Evolutionary conservation across 2,329 filamentous ascomycete species (phyloP).

Genomic region (Allantophomopsis cytisporea): DNA sequence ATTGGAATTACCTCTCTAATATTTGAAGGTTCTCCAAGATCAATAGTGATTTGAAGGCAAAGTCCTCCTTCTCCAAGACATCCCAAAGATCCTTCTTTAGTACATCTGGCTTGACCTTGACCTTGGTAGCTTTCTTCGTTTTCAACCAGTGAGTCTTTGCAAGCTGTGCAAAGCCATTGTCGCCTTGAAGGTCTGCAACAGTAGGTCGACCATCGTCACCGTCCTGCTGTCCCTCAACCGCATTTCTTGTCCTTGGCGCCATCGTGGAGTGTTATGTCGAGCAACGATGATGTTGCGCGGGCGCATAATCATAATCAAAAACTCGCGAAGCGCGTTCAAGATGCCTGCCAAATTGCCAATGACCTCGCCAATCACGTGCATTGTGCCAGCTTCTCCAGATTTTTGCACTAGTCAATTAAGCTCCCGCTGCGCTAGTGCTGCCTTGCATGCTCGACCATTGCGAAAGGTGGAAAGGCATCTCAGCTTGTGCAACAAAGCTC

Average conservation of each 20-base stretch:
- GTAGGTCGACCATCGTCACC: slow-evolving; percentile 40
- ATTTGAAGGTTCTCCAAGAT: slow-evolving; percentile 83
- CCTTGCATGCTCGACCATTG: too few species aligned
- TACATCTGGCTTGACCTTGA: slow-evolving; percentile 65
- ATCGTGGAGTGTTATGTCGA: slow-evolving; percentile 8
- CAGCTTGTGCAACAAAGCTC: too few species aligned
- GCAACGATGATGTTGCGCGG: background rate
- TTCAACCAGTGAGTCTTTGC: slow-evolving; percentile 81
- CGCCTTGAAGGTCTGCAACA: slow-evolving; percentile 56
- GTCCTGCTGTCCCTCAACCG: slow-evolving; percentile 17
- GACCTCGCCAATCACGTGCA: background rate
- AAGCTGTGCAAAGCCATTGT: slow-evolving; percentile 60
- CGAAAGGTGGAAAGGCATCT: too few species aligned
- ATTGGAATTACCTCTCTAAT: slow-evolving; percentile 55
- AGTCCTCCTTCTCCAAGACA: slow-evolving; percentile 67
- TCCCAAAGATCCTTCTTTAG: slow-evolving; percentile 87
- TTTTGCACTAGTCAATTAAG: too few species aligned
- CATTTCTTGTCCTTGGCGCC: slow-evolving; percentile 16
- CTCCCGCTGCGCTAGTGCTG: too few species aligned
- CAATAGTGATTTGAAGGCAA: slow-evolving; percentile 64
- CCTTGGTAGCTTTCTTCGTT: slow-evolving; percentile 42
- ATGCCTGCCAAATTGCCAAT: too few species aligned
- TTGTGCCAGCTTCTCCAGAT: too few species aligned
- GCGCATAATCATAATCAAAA: too few species aligned
- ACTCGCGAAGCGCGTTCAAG: slow-evolving; percentile 1